Evolutionary conservation across 2,329 filamentous ascomycete species (phyloP), one percentile per base, ranked within the genome.

Genomic region (Apiospora hydei): DNA sequence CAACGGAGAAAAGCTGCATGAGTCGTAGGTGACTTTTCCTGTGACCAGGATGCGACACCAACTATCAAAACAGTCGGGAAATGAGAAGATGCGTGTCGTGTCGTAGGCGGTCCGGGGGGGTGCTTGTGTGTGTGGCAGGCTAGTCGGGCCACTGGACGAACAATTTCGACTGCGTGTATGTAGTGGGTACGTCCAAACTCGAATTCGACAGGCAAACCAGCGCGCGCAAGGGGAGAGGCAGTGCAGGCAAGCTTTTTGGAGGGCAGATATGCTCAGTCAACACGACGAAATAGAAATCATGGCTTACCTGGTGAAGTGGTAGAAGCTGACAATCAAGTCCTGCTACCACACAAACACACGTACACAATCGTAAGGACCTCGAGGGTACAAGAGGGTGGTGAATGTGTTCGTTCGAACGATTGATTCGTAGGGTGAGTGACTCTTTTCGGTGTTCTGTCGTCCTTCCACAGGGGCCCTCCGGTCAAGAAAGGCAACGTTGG

Each of bases 1-100:
- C 43, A 24, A 46, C n/a, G 44, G 67, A 11, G 44, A 26, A 24
- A 34, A 69, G 43, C 38, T 26, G 51, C 47, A 70, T 64, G 51
- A 70, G 41, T 70, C 69, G 53, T 64, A 43, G 69, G 41, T 70
- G 69, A 46, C 44, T 61, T 30, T 47, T 53, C 69, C 43, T 43
- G 43, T 69, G 67, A 69, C 66, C 67, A 64, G 70, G 73, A 75
- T 72, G 72, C 72, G 69, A 70, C 69, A 73, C 71, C 74, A 53
- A 53, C 49, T 34, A 51, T 70, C 69, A 41, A 70, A 70, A 70
- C 69, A 70, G 46, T 70, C 69, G 69, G 69, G 51, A 70, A 70
- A 47, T 46, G 47, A 69, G 18, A 69, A 69, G 44, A 49, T 69
- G 67, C 67, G 67, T 69, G 67, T 69, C 67, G 67, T 49, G 67